Evolutionary conservation across 768 basidiomycete genomes (phyloP).

Genomic region (Podaxis sp.): DNA sequence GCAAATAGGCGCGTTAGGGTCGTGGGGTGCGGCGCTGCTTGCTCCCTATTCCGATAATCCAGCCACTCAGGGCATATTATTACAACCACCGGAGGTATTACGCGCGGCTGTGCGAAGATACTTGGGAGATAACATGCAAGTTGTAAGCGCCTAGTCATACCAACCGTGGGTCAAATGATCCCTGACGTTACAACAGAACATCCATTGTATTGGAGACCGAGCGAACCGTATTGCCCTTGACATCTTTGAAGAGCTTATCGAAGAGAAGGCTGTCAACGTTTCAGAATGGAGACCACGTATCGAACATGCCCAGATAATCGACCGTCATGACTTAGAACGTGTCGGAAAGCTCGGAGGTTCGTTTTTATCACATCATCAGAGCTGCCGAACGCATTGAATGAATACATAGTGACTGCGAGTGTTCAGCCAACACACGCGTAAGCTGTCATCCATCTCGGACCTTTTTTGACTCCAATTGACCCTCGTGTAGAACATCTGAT

Average conservation of each 20-base stretch:
- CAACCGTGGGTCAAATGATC: not conserved
- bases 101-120: slow-evolving; percentile 56
- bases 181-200: slow-evolving; percentile 55
- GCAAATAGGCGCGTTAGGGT: slow-evolving; percentile 76
- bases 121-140: slow-evolving; percentile 78
- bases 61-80: slow-evolving; percentile 68
- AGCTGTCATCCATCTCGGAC: slow-evolving; percentile 24
- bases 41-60: slow-evolving; percentile 72
- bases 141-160: slow-evolving; percentile 47
- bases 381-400: not conserved
- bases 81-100: slow-evolving; percentile 53
- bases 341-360: slow-evolving; percentile 72
- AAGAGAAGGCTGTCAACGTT: slow-evolving; percentile 35
- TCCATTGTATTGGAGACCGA: slow-evolving; percentile 87
- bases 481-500: slow-evolving; percentile 66
- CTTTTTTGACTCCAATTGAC: not conserved
- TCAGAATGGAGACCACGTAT: slow-evolving; percentile 70
- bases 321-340: slow-evolving; percentile 64
- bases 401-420: slow-evolving; percentile 74
- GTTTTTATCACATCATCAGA: slow-evolving; percentile 20
- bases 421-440: slow-evolving; percentile 93
- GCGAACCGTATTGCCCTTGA: slow-evolving; percentile 84
- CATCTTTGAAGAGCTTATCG: slow-evolving; percentile 71
- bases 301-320: slow-evolving; percentile 93
- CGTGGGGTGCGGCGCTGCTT: slow-evolving; percentile 88